Conservation (phyloP, 305 asterid genomes). For the Ilex paraguariensis region DNA sequence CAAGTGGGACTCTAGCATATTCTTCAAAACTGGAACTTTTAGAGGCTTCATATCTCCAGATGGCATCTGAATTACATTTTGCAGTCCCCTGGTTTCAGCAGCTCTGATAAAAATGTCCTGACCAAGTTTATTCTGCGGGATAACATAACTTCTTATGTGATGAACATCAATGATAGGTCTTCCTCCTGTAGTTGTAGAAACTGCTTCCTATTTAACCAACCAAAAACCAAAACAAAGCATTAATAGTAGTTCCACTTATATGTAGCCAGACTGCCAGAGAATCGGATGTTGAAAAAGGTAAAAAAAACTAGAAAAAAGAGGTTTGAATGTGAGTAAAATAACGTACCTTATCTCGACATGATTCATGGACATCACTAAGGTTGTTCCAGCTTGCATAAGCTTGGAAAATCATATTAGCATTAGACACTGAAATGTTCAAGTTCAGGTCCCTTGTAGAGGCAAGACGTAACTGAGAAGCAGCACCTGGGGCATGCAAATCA, state of each 20-base stretch:
- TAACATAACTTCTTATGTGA: conserved; percentile 58
- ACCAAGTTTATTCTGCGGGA: conserved; percentile 90
- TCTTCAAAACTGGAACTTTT: conserved; percentile 74
- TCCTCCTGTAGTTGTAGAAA: conserved; percentile 41
- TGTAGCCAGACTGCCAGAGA: neutral
- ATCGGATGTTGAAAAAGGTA: neutral
- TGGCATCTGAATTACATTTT: conserved; percentile 65
- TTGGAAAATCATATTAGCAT: conserved; percentile 85
- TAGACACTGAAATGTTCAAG: conserved; percentile 79
- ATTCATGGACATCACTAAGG: conserved; percentile 51
- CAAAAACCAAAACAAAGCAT: conserved; percentile 15
- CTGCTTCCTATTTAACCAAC: conserved; percentile 46
- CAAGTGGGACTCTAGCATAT: conserved; percentile 85
- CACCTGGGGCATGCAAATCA: conserved; percentile 74
- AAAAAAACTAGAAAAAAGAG: neutral
- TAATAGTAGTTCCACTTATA: conserved; percentile 1
- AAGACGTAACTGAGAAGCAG: conserved; percentile 79
- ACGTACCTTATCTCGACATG: conserved; percentile 33
- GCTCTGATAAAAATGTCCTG: conserved; percentile 77
- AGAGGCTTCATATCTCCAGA: conserved; percentile 74
- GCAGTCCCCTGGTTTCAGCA: conserved; percentile 42
- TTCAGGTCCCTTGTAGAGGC: conserved; percentile 74
- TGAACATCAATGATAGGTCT: conserved; percentile 65
- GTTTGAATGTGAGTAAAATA: conserved; percentile 7
- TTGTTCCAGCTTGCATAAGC: conserved; percentile 98